These are phyloP conservation scores for Diaporthe batatas DNA, from an alignment of 2,329 filamentous ascomycete genomes.

Conservation along the genomic window DNA sequence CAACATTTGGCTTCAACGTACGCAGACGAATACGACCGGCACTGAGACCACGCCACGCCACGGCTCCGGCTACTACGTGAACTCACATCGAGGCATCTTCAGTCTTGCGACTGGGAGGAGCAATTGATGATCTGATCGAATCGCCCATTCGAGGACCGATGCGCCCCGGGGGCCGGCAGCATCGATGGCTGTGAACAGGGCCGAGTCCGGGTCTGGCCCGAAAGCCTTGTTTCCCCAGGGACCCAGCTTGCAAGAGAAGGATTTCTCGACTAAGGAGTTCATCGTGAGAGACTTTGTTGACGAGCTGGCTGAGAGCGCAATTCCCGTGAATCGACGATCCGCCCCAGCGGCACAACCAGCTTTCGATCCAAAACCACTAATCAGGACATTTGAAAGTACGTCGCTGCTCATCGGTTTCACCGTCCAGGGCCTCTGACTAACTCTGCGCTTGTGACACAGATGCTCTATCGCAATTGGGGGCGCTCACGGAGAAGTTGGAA, in stretches of 20 bases:
- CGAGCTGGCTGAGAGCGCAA: constrained; percentile 85
- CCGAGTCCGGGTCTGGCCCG: constrained; percentile 58
- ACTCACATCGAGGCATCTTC: background rate
- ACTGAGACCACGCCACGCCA: background rate
- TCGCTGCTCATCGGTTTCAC: background rate
- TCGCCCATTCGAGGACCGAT: constrained; percentile 33
- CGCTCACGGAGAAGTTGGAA: constrained; percentile 86
- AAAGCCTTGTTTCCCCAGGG: constrained; percentile 81
- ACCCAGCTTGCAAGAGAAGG: constrained; percentile 88
- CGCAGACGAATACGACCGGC: constrained; percentile 5
- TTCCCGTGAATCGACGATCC: constrained; percentile 84
- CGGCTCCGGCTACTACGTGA: constrained; percentile 4
- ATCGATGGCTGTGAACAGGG: constrained; percentile 50
- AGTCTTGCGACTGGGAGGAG: background rate
- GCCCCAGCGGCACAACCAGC: constrained; percentile 67
- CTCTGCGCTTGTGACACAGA: constrained; percentile 54
- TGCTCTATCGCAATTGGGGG: constrained; percentile 76
- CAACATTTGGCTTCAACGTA: constrained; percentile 10
- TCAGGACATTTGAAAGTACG: constrained; percentile 89
- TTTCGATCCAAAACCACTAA: constrained; percentile 97
- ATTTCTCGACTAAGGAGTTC: constrained; percentile 91
- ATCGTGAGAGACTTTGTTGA: constrained; percentile 99
- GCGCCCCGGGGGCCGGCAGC: constrained; percentile 58
- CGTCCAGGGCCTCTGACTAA: constrained; percentile 46
- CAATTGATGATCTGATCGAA: constrained; percentile 30